Conservation (phyloP, 768 basidiomycete species). For the Suillus decipiens region DNA sequence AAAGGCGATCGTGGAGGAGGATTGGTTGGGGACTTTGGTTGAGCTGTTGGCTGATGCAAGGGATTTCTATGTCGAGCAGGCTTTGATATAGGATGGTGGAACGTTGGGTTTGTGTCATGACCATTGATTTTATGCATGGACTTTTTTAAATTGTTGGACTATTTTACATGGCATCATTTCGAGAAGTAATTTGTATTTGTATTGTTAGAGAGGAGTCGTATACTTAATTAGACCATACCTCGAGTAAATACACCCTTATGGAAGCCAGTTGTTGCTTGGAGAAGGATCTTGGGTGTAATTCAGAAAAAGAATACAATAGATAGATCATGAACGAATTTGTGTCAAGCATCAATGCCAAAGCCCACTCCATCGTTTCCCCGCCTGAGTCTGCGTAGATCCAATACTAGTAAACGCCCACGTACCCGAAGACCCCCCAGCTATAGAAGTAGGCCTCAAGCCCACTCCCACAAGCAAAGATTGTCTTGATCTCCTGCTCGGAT, state of each 20-base stretch:
- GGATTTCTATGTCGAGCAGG: constrained; percentile 37
- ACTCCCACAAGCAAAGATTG: constrained; percentile 12
- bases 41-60: constrained; percentile 32
- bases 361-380: constrained; percentile 23
- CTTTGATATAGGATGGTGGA: constrained; percentile 23
- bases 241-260: not conserved
- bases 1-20: constrained; percentile 53
- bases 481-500: constrained; percentile 1
- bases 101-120: not conserved
- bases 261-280: not conserved
- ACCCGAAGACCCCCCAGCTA: constrained; percentile 13
- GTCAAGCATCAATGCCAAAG: constrained; percentile 20
- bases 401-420: constrained; percentile 25
- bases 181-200: constrained; percentile 8
- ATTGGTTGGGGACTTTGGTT: constrained; percentile 47
- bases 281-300: not conserved
- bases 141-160: not conserved
- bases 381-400: constrained; percentile 9
- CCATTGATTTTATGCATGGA: not conserved
- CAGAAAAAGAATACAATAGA: not conserved
- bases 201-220: not conserved
- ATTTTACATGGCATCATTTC: not conserved
- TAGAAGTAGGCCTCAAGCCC: constrained; percentile 6
- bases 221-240: not conserved
- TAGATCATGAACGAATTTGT: not conserved